Percentiles rank a stretch among this genome's conserved stretches.
Evolutionary conservation across 306 rosid genomes (phyloP).

Genomic region (Citrullus mucosospermus): DNA sequence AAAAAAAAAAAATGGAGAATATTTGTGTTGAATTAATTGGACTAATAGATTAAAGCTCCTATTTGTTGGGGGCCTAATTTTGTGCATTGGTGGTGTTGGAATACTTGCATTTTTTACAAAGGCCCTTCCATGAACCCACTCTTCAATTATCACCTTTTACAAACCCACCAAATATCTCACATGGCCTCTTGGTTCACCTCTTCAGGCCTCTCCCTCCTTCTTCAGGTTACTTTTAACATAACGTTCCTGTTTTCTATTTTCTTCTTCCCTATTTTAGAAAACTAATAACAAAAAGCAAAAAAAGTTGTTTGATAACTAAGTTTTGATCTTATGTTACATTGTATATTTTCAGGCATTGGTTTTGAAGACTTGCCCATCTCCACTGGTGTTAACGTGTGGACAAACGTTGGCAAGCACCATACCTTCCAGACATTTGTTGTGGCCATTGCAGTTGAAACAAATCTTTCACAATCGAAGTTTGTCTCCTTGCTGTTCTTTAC

Average conservation of each 20-base stretch:
- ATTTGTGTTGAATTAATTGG: too few species aligned
- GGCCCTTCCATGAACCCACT: conserved; percentile 27
- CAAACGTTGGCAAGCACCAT: conserved; percentile 36
- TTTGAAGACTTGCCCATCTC: conserved; percentile 55
- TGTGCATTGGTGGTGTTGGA: conserved; percentile 39
- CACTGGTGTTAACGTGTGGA: conserved; percentile 58
- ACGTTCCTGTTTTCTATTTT: too few species aligned
- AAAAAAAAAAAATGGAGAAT: too few species aligned
- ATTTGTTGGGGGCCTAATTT: conserved; percentile 14
- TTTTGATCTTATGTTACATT: too few species aligned
- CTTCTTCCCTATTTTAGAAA: too few species aligned
- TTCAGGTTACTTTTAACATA: too few species aligned
- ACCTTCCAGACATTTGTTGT: conserved; percentile 46
- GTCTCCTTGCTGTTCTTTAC: conserved; percentile 51
- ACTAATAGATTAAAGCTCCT: too few species aligned
- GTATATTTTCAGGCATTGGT: conserved; percentile 28
- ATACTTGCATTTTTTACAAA: conserved; percentile 32
- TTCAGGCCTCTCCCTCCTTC: conserved; percentile 31
- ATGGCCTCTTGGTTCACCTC: conserved; percentile 39
- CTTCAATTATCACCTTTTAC: conserved; percentile 9
- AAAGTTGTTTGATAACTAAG: too few species aligned
- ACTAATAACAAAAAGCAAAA: too few species aligned
- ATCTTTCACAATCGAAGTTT: conserved; percentile 45
- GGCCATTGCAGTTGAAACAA: conserved; percentile 58
- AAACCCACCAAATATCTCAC: conserved; percentile 14